Evolutionary conservation across 2,329 filamentous ascomycete species (phyloP).

Genomic region (Helotiales sp.): DNA sequence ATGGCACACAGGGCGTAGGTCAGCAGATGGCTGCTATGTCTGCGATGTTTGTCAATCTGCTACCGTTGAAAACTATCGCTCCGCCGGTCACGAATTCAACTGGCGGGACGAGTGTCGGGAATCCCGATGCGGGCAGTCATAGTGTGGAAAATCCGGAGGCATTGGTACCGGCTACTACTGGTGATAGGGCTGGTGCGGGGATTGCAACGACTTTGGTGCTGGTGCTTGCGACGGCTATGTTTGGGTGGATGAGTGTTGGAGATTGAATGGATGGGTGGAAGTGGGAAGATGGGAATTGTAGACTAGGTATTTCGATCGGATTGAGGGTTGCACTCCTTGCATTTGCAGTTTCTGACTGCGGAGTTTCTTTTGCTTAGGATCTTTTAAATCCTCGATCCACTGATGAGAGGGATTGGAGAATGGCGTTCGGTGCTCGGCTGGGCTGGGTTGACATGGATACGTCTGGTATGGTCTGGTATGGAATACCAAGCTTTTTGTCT

Average conservation of each 20-base stretch:
- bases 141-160: slow-evolving; percentile 29
- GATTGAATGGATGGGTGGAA: neutral
- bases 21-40: slow-evolving; percentile 72
- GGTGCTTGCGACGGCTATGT: slow-evolving; percentile 41
- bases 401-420: neutral
- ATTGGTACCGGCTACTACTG: slow-evolving; percentile 42
- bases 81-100: slow-evolving; percentile 40
- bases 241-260: slow-evolving; percentile 44
- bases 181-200: slow-evolving; percentile 49
- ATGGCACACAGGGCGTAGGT: slow-evolving; percentile 56
- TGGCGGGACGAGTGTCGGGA: slow-evolving; percentile 45
- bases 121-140: slow-evolving; percentile 36
- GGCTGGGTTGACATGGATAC: neutral
- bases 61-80: slow-evolving; percentile 43
- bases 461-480: neutral
- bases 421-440: slow-evolving; percentile 8
- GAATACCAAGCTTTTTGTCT: neutral
- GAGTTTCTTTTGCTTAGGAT: too few relatives aligned
- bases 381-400: too few relatives aligned
- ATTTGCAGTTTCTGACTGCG: neutral
- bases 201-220: slow-evolving; percentile 48
- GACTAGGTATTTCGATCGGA: neutral
- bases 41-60: slow-evolving; percentile 53
- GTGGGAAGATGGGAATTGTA: neutral
- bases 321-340: neutral